Percentiles rank a stretch among this genome's conserved stretches.
Conservation (phyloP, 1,139 yeast species). For the Hyphopichia wangnamkhiaoensis region DNA sequence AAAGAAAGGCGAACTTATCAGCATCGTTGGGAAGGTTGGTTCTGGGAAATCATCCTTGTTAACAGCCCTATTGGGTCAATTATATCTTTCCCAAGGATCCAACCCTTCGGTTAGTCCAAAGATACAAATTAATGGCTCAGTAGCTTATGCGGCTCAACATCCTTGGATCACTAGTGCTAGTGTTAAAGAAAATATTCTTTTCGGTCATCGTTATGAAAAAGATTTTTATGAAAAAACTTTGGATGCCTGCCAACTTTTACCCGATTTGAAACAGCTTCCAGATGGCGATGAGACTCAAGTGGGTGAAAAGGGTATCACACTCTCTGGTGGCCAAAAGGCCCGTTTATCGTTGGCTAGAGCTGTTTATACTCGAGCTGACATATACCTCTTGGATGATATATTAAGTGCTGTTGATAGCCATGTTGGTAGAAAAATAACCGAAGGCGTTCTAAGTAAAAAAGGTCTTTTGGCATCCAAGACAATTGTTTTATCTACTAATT, state of each 20-base stretch:
- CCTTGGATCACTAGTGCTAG: slow-evolving; percentile 94
- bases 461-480: slow-evolving; percentile 24
- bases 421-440: slow-evolving; percentile 72
- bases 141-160: slow-evolving; percentile 77
- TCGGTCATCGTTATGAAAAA: slow-evolving; percentile 84
- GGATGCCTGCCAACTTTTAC: slow-evolving; percentile 82
- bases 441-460: slow-evolving; percentile 27
- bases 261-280: slow-evolving; percentile 75
- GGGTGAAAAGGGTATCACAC: slow-evolving; percentile 95
- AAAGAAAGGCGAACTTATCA: slow-evolving; percentile 19
- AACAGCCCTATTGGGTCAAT: slow-evolving; percentile 28
- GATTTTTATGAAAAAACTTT: slow-evolving; percentile 77
- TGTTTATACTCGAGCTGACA: slow-evolving; percentile 91
- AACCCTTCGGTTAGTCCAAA: slow-evolving; percentile 11
- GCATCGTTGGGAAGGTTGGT: slow-evolving; percentile 27
- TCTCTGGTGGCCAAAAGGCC: slow-evolving; percentile 97
- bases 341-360: slow-evolving; percentile 92
- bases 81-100: slow-evolving; percentile 13
- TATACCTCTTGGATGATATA: slow-evolving; percentile 79
- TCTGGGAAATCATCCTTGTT: slow-evolving; percentile 31
- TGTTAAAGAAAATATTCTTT: slow-evolving; percentile 83
- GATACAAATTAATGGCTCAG: slow-evolving; percentile 63
- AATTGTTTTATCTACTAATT: slow-evolving; percentile 27
- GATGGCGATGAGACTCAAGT: slow-evolving; percentile 91
- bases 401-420: slow-evolving; percentile 95